Evolutionary conservation across 2,329 filamentous ascomycete species (phyloP).

Genomic region (Lachnellula hyalina): DNA sequence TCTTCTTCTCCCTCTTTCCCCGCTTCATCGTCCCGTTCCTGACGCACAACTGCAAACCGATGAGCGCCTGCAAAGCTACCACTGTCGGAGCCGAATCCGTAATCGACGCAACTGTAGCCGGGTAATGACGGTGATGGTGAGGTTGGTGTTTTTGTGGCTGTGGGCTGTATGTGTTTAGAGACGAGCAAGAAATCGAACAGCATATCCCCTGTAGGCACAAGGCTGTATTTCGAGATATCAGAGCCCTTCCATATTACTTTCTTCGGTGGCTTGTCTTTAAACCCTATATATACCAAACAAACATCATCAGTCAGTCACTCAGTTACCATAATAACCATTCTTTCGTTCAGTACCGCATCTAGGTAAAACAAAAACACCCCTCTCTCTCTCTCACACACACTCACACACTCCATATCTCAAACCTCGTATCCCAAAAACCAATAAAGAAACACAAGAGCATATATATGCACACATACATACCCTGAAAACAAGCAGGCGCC

Average conservation of each 20-base stretch:
- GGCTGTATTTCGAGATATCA: neutral
- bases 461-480: neutral
- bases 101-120: conserved; percentile 1
- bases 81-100: conserved; percentile 1
- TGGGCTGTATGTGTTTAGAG: neutral
- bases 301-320: too few species aligned
- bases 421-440: too few species aligned
- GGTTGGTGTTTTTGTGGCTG: too few species aligned
- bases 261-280: neutral
- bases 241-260: neutral
- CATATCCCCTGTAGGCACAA: neutral
- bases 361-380: too few species aligned
- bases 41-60: neutral
- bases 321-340: too few species aligned
- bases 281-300: neutral
- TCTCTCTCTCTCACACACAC: too few species aligned
- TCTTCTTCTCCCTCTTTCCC: neutral
- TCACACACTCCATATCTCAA: too few species aligned
- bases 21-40: neutral
- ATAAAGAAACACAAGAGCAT: too few species aligned
- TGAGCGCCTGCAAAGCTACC: neutral
- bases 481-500: neutral
- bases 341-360: too few species aligned
- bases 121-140: neutral
- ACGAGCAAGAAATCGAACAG: neutral